Conservation (phyloP, 2,329 filamentous ascomycete genomes). For the Alternaria alternata region DNA sequence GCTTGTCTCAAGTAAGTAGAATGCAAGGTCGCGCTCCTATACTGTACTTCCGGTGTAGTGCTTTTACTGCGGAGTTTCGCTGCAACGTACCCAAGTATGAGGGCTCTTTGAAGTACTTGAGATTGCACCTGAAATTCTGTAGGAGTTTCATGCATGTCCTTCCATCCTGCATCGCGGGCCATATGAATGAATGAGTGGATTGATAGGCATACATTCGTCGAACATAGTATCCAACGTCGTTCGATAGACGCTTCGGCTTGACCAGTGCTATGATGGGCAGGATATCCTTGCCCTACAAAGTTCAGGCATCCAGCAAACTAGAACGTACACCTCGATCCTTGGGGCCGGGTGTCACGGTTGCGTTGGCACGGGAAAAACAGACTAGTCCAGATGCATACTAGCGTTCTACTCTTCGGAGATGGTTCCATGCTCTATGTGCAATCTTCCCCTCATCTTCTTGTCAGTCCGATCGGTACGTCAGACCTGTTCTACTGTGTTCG, state of each 20-base stretch:
- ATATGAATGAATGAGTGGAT: not conserved
- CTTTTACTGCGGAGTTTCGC: not conserved
- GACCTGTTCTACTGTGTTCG: not conserved
- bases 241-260: not conserved
- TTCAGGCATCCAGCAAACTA: too few species aligned
- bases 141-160: not conserved
- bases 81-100: not conserved
- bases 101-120: not conserved
- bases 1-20: not conserved
- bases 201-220: not conserved
- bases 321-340: too few species aligned
- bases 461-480: not conserved
- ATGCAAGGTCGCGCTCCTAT: not conserved
- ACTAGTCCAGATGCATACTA: not conserved
- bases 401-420: not conserved
- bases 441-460: constrained; percentile 7
- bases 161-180: not conserved
- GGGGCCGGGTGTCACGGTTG: not conserved
- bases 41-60: not conserved
- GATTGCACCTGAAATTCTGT: not conserved
- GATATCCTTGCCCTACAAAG: not conserved
- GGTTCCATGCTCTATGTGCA: not conserved
- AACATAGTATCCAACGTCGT: not conserved
- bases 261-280: not conserved
- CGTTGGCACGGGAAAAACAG: not conserved